Evolutionary conservation across 23 red algal genomes (phyloP), one percentile per base, ranked within the genome.

Genomic region (Gracilariopsis chorda): DNA sequence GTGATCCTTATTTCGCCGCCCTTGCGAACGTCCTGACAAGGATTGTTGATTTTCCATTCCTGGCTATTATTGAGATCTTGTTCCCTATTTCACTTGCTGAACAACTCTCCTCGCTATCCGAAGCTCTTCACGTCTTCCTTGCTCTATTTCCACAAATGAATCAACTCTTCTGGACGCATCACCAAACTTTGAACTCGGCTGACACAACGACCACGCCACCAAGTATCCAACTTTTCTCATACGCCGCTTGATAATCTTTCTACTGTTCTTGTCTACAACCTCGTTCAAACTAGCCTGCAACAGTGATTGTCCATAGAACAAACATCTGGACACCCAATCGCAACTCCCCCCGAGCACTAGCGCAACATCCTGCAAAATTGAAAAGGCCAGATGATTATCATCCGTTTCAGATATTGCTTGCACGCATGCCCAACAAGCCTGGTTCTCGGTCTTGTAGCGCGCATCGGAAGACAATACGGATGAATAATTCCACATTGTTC

Each of bases 1-100:
- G 93, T 99, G 13, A 92, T 99, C 43, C 92, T 99, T 45, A 87
- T 99, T 10, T 90, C 91, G 1, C 96, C 96, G 32, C 92, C 92
- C 14, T 75, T 98, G 69, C 92, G 96, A 78, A 97, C 95, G 27
- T 80, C 76, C 12, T 80, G 52, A 80, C 8, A 21, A 78, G 2
- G 44, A 41, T n/a, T n/a, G n/a, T n/a, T n/a, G n/a, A n/a, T n/a
- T n/a, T n/a, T n/a, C n/a, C n/a, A n/a, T n/a, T n/a, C n/a, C n/a
- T n/a, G n/a, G n/a, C n/a, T n/a, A n/a, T n/a, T n/a, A n/a, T n/a
- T n/a, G n/a, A n/a, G n/a, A n/a, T n/a, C n/a, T n/a, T n/a, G n/a
- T n/a, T n/a, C n/a, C n/a, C n/a, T 41, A 32, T 39, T 67, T 47
- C 4, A 84, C 28, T 51, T 21, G 14, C 44, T 68, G n/a, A n/a